Evolutionary conservation across 257 asterid species (phyloP), one percentile per base, ranked within the genome.

Genomic region (Jacaranda copaia): DNA sequence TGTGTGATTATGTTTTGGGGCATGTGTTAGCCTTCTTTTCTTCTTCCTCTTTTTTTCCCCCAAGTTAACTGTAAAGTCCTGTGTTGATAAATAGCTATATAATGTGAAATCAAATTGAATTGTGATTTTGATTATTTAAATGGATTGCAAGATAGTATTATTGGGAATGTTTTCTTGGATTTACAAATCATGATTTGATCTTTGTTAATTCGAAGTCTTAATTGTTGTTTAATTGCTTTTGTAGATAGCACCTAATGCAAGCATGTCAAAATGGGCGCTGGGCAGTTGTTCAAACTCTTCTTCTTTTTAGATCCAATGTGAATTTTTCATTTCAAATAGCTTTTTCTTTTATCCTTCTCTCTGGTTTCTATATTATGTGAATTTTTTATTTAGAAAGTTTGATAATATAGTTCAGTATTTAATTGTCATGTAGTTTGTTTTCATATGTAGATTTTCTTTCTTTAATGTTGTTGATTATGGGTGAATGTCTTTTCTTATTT

Each of bases 281-380:
- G 98, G 97, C 92, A 92, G 98, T 90, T 83, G 97, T 92, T 64
- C 99, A 96, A 77, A 93, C 97, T 55, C 98, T 96, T 80, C 95
- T 96, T 82, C 96, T 96, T 43, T 93, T 91, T 85, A 86, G 89
- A 90, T 93, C 98, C 92, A 93, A 92, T 77, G 99, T 96, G 84
- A 91, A 96, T 77, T 45, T 77, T 66, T 55, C 56, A 48, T 43
- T 48, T 51, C 6, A 9, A 49, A 55, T 4, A 25, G 2, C 32
- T 25, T 25, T 25, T 25, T 25, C 1, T 25, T 25, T 25, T 25
- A 25, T 56, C 12, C 6, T 48, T 25, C 13, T 49, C 64, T 15
- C 20, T 66, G 6, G 14, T 75, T 46, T 32, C 39, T 38, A n/a
- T 42, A 38, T 49, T 62, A 40, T 52, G 77, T 20, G 55, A 39